These are phyloP conservation scores for Ophiostoma fasciatum DNA, from an alignment of 2,329 filamentous ascomycete species.

Conservation along the genomic window DNA sequence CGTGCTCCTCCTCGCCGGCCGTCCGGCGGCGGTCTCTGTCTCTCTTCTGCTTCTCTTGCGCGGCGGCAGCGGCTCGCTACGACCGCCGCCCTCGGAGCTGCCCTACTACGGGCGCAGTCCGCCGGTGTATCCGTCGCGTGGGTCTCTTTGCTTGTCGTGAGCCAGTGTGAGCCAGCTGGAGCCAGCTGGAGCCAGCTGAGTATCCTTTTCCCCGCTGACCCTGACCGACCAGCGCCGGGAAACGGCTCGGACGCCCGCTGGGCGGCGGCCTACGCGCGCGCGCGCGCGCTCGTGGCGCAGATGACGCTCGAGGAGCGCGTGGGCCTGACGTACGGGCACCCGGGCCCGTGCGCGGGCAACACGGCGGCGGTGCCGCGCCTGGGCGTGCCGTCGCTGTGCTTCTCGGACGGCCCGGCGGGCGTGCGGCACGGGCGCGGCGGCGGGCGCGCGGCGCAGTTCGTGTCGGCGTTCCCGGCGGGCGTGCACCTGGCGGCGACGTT, in stretches of 20 bases:
- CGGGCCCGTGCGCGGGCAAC: conserved; percentile 20
- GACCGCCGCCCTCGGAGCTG: conserved; percentile 12
- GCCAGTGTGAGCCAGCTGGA: too few relatives aligned
- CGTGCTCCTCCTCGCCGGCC: too few relatives aligned
- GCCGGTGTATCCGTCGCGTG: conserved; percentile 19
- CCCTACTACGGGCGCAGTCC: conserved; percentile 20
- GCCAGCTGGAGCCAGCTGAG: too few relatives aligned
- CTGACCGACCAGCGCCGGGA: background rate
- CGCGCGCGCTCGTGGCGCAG: conserved; percentile 48
- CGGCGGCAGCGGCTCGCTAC: too few relatives aligned
- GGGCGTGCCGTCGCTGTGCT: conserved; percentile 26
- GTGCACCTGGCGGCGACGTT: conserved; percentile 57
- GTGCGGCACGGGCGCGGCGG: conserved; percentile 23
- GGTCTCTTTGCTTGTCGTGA: background rate
- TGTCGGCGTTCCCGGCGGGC: conserved; percentile 45
- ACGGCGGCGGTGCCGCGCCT: conserved; percentile 22
- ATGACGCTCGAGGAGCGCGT: conserved; percentile 42
- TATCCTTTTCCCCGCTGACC: too few relatives aligned
- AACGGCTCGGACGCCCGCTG: conserved; percentile 28
- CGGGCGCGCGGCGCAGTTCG: conserved; percentile 20
- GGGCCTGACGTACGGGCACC: conserved; percentile 23
- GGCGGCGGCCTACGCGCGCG: conserved; percentile 48
- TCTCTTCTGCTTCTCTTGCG: too few relatives aligned
- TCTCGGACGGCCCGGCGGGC: conserved; percentile 26
- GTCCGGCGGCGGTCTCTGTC: too few relatives aligned